Conservation (phyloP, 176 grass and related monocot species). For the Saccharum officinarum region DNA sequence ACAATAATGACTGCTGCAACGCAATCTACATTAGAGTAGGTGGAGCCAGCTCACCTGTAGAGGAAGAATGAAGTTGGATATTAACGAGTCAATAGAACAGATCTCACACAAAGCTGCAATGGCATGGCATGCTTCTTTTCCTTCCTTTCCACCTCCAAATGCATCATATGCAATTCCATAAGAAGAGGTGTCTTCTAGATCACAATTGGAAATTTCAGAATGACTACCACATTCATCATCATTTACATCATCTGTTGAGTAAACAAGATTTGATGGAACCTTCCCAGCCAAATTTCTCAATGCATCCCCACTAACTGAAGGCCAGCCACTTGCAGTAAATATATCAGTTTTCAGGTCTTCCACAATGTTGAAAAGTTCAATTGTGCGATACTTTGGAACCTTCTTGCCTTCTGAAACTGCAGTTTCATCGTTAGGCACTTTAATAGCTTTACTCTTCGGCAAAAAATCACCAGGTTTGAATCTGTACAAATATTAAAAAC, state of each 20-base stretch:
- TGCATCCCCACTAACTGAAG: constrained; percentile 75
- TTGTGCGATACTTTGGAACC: constrained; percentile 64
- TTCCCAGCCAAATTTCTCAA: constrained; percentile 80
- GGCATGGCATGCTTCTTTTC: constrained; percentile 85
- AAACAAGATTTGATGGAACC: constrained; percentile 60
- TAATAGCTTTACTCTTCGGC: constrained; percentile 62
- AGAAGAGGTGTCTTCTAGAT: constrained; percentile 35
- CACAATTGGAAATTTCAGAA: constrained; percentile 46
- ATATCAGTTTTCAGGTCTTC: constrained; percentile 65
- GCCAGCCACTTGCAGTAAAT: constrained; percentile 76
- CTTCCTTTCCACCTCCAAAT: constrained; percentile 80
- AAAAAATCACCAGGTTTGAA: constrained; percentile 58
- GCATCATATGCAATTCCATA: constrained; percentile 89
- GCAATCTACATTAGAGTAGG: not conserved
- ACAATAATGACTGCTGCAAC: not conserved
- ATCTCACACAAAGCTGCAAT: constrained; percentile 92
- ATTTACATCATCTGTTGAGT: constrained; percentile 34
- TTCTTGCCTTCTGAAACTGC: constrained; percentile 49
- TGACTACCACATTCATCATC: constrained; percentile 26
- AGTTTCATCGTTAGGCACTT: constrained; percentile 64
- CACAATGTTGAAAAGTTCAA: constrained; percentile 62
- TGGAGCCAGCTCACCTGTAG: constrained; percentile 69
- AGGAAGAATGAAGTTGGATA: constrained; percentile 96
- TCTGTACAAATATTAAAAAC: constrained; percentile 45
- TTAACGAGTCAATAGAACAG: constrained; percentile 84